A percentile compares a stretch with the other conserved stretches of the same genome.
Conservation (phyloP, 2,329 filamentous ascomycete species). For the Arthrobotrys musiformis region DNA sequence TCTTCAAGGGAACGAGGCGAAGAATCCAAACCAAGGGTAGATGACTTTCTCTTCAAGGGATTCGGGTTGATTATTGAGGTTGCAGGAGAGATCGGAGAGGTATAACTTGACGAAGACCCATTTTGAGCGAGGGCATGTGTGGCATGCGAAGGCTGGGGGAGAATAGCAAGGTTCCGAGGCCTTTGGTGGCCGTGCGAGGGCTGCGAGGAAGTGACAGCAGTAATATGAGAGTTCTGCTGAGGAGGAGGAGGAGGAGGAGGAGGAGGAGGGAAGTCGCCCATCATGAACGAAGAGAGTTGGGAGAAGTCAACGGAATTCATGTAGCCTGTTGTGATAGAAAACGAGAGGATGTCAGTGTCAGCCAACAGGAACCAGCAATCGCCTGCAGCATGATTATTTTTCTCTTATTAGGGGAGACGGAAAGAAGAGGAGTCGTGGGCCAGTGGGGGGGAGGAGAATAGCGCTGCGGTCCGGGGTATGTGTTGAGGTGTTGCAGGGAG, state of each 20-base stretch:
- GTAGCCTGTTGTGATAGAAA: conserved; percentile 41
- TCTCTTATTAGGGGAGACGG: conserved; percentile 23
- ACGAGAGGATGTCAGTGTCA: conserved; percentile 38
- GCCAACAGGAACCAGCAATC: conserved; percentile 41
- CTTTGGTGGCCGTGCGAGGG: conserved; percentile 38
- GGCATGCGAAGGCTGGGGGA: conserved; percentile 47
- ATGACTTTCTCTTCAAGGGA: conserved; percentile 40
- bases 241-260: conserved; percentile 27
- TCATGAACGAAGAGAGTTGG: conserved; percentile 50
- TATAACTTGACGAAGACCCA: conserved; percentile 30
- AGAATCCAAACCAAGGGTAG: conserved; percentile 28
- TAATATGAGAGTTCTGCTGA: conserved; percentile 39
- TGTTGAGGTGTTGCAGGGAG: conserved; percentile 37
- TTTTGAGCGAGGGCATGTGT: conserved; percentile 27
- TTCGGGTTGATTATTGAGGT: conserved; percentile 31
- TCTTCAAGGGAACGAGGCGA: conserved; percentile 69
- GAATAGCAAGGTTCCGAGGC: conserved; percentile 50
- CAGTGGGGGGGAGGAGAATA: conserved; percentile 19
- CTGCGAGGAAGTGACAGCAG: conserved; percentile 33
- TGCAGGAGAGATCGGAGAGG: conserved; percentile 41
- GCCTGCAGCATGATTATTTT: conserved; percentile 31
- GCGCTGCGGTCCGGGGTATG: conserved; percentile 8
- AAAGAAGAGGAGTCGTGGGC: conserved; percentile 21
- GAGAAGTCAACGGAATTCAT: conserved; percentile 54
- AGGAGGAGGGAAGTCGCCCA: conserved; percentile 47